Base-by-base conservation (phyloP, 208 protist genomes). In the Herpetomonas samuelpessoai region DNA sequence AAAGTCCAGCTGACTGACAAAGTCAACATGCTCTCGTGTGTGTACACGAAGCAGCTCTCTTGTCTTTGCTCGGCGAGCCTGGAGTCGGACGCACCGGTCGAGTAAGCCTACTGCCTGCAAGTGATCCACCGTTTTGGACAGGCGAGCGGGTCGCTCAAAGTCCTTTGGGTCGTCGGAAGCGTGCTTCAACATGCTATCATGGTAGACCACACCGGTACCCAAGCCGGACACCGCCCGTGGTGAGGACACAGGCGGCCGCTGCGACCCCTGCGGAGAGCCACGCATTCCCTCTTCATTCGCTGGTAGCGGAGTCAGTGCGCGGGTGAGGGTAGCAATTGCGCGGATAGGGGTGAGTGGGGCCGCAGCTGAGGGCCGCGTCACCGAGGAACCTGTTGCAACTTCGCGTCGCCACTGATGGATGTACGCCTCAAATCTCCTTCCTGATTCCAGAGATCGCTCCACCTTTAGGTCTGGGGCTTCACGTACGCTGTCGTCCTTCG, bases 11-110 rank as follows among this genome's bases (percentile, higher is more conserved):
- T 89, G 79, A 55, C 91, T 83, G n/a, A 96, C 69, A 18, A 64
- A 71, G 50, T 93, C 81, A 39, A 96, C 68, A 53, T 88, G 79
- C 18, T 76, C 72, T 14, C 65, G 56, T 0, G 74, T 75, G 75
- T 96, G 90, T 21, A 91, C 86, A 27, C 68, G 84, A 6, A 73
- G 78, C 21, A 97, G 74, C 58, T 97, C 88, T 29, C 73, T 72
- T 16, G 76, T 83, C 29, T 71, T 82, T 6, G 87, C 92, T 14
- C 30, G 25, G 22, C 77, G 69, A 2, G 73, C 60, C 0, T 62
- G 64, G 12, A 96, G 31, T 25, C 61, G 68, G 18, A 41, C 58
- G 46, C 90, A 96, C 39, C 68, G 63, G 1, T 21, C 10, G 0
- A 92, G 47, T 0, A 96, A 58, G 10, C 83, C 85, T 18, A 85